Base-by-base conservation (phyloP, 257 asterid genomes). In the Jaltomata sinuosa region DNA sequence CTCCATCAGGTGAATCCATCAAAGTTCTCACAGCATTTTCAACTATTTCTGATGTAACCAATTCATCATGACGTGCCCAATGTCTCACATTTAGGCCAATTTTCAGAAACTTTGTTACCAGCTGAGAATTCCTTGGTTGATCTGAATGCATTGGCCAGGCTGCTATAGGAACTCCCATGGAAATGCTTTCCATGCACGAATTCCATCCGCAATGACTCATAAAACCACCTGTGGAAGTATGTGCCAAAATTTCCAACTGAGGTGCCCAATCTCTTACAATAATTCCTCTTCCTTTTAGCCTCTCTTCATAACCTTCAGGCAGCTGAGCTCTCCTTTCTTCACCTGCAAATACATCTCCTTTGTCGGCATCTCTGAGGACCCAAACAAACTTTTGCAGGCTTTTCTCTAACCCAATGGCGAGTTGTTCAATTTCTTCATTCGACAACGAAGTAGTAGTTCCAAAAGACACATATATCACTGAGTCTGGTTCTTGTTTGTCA, bases 101-200 rank as follows among this genome's bases (percentile, higher is more conserved):
- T 61, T 82, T 88, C 25, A 91, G 85, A 0, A 87, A 49, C 53
- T 88, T 87, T 29, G 92, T 83, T 9, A 91, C 16, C 25, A 93
- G 36, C 3, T 87, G 69, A 0, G 94, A 89, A 50, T 92, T 92
- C 1, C 86, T 71, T 11, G 95, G 93, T 65, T 91, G 94, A 36
- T 92, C 95, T 0, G 95, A 91, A 36, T 92, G 94, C 93, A 91
- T 89, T 8, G 95, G 93, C 92, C 93, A 92, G 25, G 85, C 85
- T 19, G 80, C 85, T 16, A 67, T 68, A 18, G 85, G 80, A 38
- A 83, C 85, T 36, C 85, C 85, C 85, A 83, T 67, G 80, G 67
- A 25, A 16, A 83, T 83, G 3, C 85, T 68, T 29, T 83, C 85
- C 68, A 83, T 83, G 85, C 85, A 83, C 9, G 85, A 83, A 83